Evolutionary conservation across 352 stramenopile genomes (phyloP).

Genomic region (Pythium dissimile): DNA sequence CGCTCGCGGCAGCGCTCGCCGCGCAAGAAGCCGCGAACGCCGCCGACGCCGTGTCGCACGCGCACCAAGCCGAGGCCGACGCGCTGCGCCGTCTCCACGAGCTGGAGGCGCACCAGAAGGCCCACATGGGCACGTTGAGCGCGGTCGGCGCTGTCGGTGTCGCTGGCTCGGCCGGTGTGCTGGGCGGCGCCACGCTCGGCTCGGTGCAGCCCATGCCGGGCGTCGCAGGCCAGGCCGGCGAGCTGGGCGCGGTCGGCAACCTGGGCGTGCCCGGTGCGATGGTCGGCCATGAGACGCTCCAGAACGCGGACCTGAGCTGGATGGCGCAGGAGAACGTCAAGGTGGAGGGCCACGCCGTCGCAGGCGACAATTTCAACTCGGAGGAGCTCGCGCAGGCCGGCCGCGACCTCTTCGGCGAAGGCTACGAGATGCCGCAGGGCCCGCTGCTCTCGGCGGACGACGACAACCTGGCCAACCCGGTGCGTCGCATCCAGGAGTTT

Average conservation of each 20-base stretch:
- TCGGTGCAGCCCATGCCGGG: slow-evolving; percentile 66
- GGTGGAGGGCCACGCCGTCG: slow-evolving; percentile 74
- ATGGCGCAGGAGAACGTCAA: slow-evolving; percentile 78
- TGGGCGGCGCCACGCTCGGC: slow-evolving; percentile 52
- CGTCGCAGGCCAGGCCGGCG: slow-evolving; percentile 61
- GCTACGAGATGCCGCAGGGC: slow-evolving; percentile 66
- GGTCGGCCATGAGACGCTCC: slow-evolving; percentile 75
- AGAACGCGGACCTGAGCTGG: slow-evolving; percentile 85
- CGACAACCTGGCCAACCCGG: slow-evolving; percentile 83
- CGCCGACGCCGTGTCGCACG: slow-evolving; percentile 64
- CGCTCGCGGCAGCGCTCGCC: slow-evolving; percentile 66
- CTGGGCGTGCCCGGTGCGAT: slow-evolving; percentile 69
- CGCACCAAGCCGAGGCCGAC: slow-evolving; percentile 72
- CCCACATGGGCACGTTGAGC: slow-evolving; percentile 49
- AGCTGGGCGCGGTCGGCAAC: slow-evolving; percentile 74
- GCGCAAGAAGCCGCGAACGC: slow-evolving; percentile 72
- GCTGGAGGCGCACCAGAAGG: slow-evolving; percentile 48
- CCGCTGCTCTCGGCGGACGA: slow-evolving; percentile 85
- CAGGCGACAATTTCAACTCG: slow-evolving; percentile 60
- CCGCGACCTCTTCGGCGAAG: slow-evolving; percentile 82
- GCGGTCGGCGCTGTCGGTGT: slow-evolving; percentile 53
- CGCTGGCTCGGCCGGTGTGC: slow-evolving; percentile 44
- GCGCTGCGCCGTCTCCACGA: slow-evolving; percentile 67
- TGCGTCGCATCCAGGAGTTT: slow-evolving; percentile 87
- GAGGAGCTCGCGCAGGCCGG: slow-evolving; percentile 85